A percentile compares a stretch with the other conserved stretches of the same genome.
Evolutionary conservation across 2,329 filamentous ascomycete species (phyloP).

Genomic region (Diaporthe destruens): DNA sequence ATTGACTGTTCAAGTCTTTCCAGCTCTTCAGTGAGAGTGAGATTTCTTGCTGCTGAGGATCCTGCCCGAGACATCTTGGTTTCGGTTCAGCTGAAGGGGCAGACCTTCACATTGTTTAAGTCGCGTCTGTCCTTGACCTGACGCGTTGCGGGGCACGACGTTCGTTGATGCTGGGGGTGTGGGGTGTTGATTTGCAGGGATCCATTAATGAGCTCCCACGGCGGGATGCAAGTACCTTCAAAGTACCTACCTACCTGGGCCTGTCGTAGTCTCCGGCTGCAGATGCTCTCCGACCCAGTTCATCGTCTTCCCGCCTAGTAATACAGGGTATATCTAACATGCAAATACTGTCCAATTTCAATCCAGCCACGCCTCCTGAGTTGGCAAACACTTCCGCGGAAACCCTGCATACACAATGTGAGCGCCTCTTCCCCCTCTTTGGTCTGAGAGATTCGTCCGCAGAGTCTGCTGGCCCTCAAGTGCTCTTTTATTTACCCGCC

Average conservation of each 20-base stretch:
- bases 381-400: neutral
- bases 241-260: neutral
- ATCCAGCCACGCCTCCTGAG: neutral
- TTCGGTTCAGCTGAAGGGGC: neutral
- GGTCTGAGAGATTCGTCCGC: neutral
- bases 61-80: slow-evolving; percentile 63
- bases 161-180: slow-evolving; percentile 35
- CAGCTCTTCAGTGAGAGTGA: slow-evolving; percentile 93
- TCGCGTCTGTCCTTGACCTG: slow-evolving; percentile 37
- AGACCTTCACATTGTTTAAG: slow-evolving; percentile 5
- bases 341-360: neutral
- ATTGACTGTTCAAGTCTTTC: slow-evolving; percentile 97
- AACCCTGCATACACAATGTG: neutral
- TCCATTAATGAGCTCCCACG: neutral
- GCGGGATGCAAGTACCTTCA: slow-evolving; percentile 16
- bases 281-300: neutral
- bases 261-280: neutral
- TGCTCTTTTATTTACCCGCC: neutral
- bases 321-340: slow-evolving; percentile 39
- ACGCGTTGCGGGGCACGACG: slow-evolving; percentile 37
- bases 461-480: neutral
- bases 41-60: slow-evolving; percentile 61
- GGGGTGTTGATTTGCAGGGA: slow-evolving; percentile 10
- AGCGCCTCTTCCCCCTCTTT: neutral
- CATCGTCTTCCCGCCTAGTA: slow-evolving; percentile 16